A percentile compares a stretch with the other conserved stretches of the same genome.
These are phyloP conservation scores for Aphanomyces stellatus DNA, from an alignment of 352 stramenopile species.

Conservation along the genomic window DNA sequence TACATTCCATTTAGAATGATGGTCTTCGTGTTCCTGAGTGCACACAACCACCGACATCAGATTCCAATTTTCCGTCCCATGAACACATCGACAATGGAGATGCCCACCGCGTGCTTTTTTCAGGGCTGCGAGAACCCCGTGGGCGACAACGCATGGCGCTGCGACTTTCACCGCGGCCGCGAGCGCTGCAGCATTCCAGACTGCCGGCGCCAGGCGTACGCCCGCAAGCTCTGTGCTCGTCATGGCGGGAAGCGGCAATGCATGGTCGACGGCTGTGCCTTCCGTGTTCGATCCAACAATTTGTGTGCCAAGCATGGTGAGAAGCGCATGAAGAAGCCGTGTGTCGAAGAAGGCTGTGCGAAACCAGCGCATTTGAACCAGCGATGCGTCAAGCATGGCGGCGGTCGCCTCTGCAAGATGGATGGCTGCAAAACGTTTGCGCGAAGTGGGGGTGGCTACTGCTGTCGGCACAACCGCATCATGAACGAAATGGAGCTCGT, in stretches of 20 bases:
- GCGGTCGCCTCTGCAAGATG: not conserved
- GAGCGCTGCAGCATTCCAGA: not conserved
- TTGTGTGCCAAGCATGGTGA: not conserved
- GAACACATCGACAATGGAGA: too few species aligned
- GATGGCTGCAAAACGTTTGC: slow-evolving; percentile 1
- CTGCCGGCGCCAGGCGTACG: not conserved
- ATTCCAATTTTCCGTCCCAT: too few species aligned
- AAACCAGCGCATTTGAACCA: not conserved
- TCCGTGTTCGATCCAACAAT: not conserved
- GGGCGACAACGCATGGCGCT: not conserved
- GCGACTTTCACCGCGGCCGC: not conserved
- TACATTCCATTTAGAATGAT: too few species aligned
- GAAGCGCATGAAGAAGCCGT: not conserved
- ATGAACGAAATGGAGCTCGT: too few species aligned
- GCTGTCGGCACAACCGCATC: not conserved
- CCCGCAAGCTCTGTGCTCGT: not conserved
- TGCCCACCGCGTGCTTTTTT: not conserved
- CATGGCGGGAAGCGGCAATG: not conserved
- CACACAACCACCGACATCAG: too few species aligned
- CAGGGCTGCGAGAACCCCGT: not conserved
- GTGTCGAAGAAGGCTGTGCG: not conserved
- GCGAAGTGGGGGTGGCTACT: not conserved
- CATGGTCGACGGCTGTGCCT: not conserved
- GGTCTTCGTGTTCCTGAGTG: too few species aligned
- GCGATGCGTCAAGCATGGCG: not conserved